These are phyloP conservation scores for Zopfia rhizophila DNA, from an alignment of 2,329 filamentous ascomycete genomes.

Conservation along the genomic window DNA sequence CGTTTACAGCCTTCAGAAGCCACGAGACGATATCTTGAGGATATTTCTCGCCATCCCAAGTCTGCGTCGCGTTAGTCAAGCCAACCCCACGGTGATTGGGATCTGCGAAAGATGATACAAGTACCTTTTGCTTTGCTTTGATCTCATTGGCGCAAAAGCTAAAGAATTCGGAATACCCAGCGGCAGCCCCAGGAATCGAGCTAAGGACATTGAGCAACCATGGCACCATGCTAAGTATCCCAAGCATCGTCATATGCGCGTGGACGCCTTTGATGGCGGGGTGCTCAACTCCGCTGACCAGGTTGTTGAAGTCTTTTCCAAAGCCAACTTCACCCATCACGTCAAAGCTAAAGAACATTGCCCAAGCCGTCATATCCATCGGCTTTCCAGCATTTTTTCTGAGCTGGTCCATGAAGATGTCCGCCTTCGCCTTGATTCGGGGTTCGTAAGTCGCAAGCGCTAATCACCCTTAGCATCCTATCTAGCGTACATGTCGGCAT, in stretches of 20 bases:
- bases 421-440: conserved; percentile 35
- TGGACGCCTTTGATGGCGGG: conserved; percentile 50
- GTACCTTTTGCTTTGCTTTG: conserved; percentile 43
- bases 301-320: conserved; percentile 37
- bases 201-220: conserved; percentile 48
- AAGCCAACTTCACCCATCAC: conserved; percentile 44
- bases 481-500: background rate
- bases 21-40: conserved; percentile 53
- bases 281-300: conserved; percentile 35
- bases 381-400: conserved; percentile 19
- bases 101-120: background rate
- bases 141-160: conserved; percentile 41
- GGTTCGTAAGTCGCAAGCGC: conserved; percentile 37
- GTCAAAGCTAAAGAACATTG: conserved; percentile 41
- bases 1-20: conserved; percentile 52
- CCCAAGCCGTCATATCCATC: conserved; percentile 37
- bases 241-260: conserved; percentile 47
- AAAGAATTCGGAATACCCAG: conserved; percentile 43
- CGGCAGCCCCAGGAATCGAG: conserved; percentile 41
- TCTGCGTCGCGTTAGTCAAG: conserved; percentile 16
- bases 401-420: conserved; percentile 31
- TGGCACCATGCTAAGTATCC: conserved; percentile 45
- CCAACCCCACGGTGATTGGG: background rate
- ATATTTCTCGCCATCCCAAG: conserved; percentile 32
- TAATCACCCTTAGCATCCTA: conserved; percentile 11